These are phyloP conservation scores for Fraxinus dipetala DNA, from an alignment of 305 asterid species.

Conservation along the genomic window DNA sequence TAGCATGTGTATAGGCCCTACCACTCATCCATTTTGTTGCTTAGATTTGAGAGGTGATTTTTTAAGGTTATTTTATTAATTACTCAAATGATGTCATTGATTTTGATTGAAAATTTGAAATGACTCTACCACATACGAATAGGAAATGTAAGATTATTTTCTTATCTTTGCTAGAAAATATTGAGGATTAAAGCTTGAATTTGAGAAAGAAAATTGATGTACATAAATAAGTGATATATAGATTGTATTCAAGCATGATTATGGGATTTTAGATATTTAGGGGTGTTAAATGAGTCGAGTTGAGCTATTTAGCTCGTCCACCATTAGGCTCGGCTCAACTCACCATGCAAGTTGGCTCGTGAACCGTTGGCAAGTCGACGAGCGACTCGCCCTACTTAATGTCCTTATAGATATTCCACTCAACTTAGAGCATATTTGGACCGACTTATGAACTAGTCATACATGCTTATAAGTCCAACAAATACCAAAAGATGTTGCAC, in stretches of 20 bases:
- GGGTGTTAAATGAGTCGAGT: not conserved
- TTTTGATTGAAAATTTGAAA: not conserved
- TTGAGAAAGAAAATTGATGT: not conserved
- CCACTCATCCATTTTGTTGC: not conserved
- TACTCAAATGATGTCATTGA: not conserved
- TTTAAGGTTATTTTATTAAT: not conserved
- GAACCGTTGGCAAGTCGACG: not conserved
- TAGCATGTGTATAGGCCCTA: conserved; percentile 19
- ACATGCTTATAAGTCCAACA: too few species aligned
- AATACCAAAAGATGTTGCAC: too few species aligned
- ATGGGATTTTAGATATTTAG: not conserved
- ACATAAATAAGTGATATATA: not conserved
- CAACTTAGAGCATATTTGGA: not conserved
- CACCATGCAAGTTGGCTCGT: not conserved
- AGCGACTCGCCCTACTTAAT: not conserved
- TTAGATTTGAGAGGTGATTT: not conserved
- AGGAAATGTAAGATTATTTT: not conserved
- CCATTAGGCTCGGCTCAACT: not conserved
- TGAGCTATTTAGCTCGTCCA: not conserved
- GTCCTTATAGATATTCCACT: not conserved
- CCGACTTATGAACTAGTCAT: not conserved
- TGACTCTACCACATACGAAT: not conserved
- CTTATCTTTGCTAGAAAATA: not conserved
- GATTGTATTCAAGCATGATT: not conserved
- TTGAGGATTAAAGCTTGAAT: not conserved